phyloP scores from a whole-genome alignment of 2,329 filamentous ascomycete species.

The Aureobasidium sp. region DNA sequence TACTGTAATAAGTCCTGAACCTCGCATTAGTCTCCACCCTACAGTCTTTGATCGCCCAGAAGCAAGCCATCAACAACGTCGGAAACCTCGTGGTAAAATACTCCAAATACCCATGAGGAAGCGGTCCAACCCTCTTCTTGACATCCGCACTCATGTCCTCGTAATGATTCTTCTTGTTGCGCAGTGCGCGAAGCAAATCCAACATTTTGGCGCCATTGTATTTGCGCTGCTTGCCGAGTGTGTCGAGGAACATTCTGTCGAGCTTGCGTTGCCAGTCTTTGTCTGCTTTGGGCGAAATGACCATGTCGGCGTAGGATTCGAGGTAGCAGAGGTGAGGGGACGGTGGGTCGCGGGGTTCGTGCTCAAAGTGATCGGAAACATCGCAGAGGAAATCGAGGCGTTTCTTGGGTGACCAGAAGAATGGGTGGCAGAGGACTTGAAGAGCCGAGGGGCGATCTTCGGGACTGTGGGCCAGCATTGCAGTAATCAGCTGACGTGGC shows the following conservation, averaged over 20 bases:
- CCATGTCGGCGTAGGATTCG: slow-evolving; percentile 35
- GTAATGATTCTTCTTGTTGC: slow-evolving; percentile 97
- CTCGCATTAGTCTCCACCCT: slow-evolving; percentile 56
- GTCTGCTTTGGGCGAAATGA: slow-evolving; percentile 43
- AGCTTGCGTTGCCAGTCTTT: slow-evolving; percentile 70
- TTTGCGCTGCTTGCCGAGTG: slow-evolving; percentile 87
- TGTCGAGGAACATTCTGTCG: slow-evolving; percentile 77
- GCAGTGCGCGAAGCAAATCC: slow-evolving; percentile 77
- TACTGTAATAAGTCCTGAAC: slow-evolving; percentile 60
- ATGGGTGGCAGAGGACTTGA: slow-evolving; percentile 84
- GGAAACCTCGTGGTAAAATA: slow-evolving; percentile 83
- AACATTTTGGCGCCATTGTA: slow-evolving; percentile 80
- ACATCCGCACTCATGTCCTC: slow-evolving; percentile 86
- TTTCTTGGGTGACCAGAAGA: slow-evolving; percentile 92
- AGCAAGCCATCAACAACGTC: slow-evolving; percentile 68
- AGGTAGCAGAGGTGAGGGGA: slow-evolving; percentile 58
- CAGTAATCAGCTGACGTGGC: slow-evolving; percentile 75
- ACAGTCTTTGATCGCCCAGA: slow-evolving; percentile 63
- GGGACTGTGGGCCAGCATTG: slow-evolving; percentile 67
- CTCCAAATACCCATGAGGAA: slow-evolving; percentile 72
- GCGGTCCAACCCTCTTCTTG: slow-evolving; percentile 62
- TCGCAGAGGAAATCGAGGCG: slow-evolving; percentile 90
- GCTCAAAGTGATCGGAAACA: slow-evolving; percentile 93
- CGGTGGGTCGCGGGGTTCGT: slow-evolving; percentile 77
- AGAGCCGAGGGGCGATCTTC: slow-evolving; percentile 63